Base-by-base conservation (phyloP, 164 flowering plant species). In the Tetracentron sinense region DNA sequence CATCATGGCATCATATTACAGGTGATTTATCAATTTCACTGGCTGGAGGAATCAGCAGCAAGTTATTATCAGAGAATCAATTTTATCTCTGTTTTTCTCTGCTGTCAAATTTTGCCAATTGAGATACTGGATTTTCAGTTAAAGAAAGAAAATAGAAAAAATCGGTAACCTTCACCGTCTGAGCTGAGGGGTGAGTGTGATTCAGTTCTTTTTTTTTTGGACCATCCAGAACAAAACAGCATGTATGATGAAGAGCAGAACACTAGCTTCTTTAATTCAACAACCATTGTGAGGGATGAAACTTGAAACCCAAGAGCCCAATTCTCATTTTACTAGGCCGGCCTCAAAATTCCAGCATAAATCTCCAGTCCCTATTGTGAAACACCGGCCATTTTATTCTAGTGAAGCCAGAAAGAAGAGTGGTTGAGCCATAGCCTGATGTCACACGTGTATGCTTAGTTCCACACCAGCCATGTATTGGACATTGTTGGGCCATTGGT, bases 321-420 rank as follows among this genome's bases (percentile, higher is more conserved):
- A n/a, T n/a, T n/a, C 78, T 54, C 38, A 68, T 52, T 62, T 62
- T 57, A 63, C 63, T 38, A 77, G 98, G 56, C 96, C 96, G 54
- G 68, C 66, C 47, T 90, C 97, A 44, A 80, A 72, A 69, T 90
- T 89, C 69, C 77, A 72, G 28, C 84, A 87, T 11, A 87, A 72
- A 70, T 89, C 93, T 58, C 97, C 98, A 16, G 81, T 90, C 14
- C 88, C 92, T 59, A 79, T 75, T 60, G 65, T 77, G 29, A 87
- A 81, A 65, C 78, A 72, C 63, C 78, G 81, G 71, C 83, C 92
- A 16, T 62, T 77, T 50, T 69, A 67, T 63, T 57, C 83, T 27
- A 65, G 67, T 14, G 72, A 79, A 49, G 79, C 64, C 10, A 59
- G 69, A n/a, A n/a, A n/a, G n/a, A n/a, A n/a, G n/a, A n/a, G n/a